Conservation (phyloP, 345 rosid species). For the Fremontodendron californicum region DNA sequence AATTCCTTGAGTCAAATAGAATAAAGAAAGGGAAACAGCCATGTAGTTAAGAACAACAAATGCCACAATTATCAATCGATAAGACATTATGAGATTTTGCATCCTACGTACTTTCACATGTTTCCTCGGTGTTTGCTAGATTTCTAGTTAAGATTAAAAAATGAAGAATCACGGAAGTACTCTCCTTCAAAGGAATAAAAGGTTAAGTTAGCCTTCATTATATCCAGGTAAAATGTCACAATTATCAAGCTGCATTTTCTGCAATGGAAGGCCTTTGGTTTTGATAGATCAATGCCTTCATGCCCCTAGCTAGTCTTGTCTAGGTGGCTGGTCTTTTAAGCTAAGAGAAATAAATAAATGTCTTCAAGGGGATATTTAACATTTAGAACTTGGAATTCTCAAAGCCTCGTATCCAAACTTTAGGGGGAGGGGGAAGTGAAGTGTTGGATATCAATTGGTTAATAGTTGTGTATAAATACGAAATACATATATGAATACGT, state of each 20-base stretch:
- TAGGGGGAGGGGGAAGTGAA: too few species aligned
- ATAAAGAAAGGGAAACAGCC: background rate
- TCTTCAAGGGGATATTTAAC: background rate
- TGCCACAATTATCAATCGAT: background rate
- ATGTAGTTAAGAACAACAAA: background rate
- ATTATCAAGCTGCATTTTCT: background rate
- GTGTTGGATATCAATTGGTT: too few species aligned
- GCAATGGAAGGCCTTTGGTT: background rate
- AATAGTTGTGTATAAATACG: too few species aligned
- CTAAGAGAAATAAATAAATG: background rate
- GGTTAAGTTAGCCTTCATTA: background rate
- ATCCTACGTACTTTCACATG: background rate
- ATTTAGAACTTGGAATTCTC: background rate
- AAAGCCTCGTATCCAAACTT: too few species aligned
- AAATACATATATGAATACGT: too few species aligned
- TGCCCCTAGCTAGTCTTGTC: background rate
- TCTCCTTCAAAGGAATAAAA: too few species aligned
- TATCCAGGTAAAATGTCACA: background rate
- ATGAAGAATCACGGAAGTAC: too few species aligned
- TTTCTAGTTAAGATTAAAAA: too few species aligned
- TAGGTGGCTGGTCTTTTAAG: background rate
- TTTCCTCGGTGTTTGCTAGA: too few species aligned
- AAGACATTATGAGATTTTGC: background rate
- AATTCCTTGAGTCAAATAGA: slow-evolving; percentile 40
- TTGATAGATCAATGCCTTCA: background rate